These are phyloP conservation scores for Piromyces sp. DNA, from an alignment of 192 early-diverging fungal species.

Conservation along the genomic window DNA sequence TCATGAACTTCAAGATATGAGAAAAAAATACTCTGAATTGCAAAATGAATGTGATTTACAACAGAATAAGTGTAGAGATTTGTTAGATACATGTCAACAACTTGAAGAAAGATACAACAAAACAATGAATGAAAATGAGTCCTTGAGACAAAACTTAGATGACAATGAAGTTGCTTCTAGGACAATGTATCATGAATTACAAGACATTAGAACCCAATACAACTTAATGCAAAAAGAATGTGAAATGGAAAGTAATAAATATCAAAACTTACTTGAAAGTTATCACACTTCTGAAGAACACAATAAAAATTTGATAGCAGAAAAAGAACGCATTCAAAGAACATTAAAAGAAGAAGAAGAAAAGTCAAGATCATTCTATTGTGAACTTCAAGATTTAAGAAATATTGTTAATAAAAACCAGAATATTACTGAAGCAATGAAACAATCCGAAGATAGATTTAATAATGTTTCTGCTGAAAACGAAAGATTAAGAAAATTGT, in stretches of 20 bases:
- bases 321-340: not conserved
- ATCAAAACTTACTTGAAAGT: not conserved
- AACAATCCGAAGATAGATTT: not conserved
- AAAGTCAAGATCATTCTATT: not conserved
- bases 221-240: not conserved
- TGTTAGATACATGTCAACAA: not conserved
- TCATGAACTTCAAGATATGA: not conserved
- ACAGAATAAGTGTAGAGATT: not conserved
- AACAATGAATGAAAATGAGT: not conserved
- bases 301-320: not conserved
- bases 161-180: not conserved
- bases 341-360: not conserved
- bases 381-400: not conserved
- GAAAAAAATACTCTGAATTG: not conserved
- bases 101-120: not conserved
- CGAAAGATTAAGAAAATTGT: not conserved
- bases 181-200: not conserved
- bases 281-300: not conserved
- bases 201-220: not conserved
- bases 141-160: not conserved
- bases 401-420: not conserved
- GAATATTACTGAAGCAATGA: not conserved
- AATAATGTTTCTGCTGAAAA: not conserved
- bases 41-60: not conserved
- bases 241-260: not conserved